Evolutionary conservation across 495 filamentous ascomycete genomes (phyloP).

Genomic region (Penicillium bovifimosum): DNA sequence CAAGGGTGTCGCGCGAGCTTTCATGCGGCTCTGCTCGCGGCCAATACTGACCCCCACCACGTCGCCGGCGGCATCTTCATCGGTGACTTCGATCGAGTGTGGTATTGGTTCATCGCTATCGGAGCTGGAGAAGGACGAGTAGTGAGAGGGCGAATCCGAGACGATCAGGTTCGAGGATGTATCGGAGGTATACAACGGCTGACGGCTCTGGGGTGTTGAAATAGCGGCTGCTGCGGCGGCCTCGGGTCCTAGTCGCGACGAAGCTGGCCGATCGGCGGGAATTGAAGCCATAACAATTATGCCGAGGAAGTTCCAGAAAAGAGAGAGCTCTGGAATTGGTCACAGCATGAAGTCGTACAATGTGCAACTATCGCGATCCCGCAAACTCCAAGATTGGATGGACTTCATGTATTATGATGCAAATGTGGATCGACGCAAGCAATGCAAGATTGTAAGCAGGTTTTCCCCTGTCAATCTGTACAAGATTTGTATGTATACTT

Average conservation of each 20-base stretch:
- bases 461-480: neutral
- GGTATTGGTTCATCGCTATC: conserved; percentile 33
- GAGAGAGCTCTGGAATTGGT: neutral
- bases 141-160: conserved; percentile 22
- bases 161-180: conserved; percentile 17
- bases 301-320: neutral
- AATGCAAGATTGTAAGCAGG: neutral
- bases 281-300: conserved; percentile 7
- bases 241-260: neutral
- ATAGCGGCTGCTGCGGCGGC: neutral
- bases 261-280: conserved; percentile 5
- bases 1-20: conserved; percentile 63
- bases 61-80: conserved; percentile 48
- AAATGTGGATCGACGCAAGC: neutral
- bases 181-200: conserved; percentile 18
- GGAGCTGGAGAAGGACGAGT: conserved; percentile 31
- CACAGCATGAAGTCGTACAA: conserved; percentile 10
- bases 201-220: conserved; percentile 5
- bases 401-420: conserved; percentile 10
- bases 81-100: conserved; percentile 15
- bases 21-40: conserved; percentile 63
- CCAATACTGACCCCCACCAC: conserved; percentile 77
- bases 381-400: conserved; percentile 1
- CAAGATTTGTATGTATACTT: neutral
- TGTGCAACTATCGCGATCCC: conserved; percentile 1